phyloP scores from a whole-genome alignment of 805 yeast species.

The Candida coquimbonensis region DNA sequence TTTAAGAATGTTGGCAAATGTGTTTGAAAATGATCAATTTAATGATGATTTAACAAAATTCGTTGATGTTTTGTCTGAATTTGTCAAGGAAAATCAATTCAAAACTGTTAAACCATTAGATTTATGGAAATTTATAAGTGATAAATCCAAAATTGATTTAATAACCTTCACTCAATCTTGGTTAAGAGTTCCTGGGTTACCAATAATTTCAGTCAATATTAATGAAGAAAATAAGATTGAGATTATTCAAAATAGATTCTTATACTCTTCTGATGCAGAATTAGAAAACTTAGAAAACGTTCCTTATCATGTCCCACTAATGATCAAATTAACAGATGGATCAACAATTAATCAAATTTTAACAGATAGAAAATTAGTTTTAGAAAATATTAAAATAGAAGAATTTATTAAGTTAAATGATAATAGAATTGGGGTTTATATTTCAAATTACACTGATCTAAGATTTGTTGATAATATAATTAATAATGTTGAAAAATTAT shows the following conservation, averaged over 20 bases:
- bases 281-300: slow-evolving; percentile 41
- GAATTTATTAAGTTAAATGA: slow-evolving; percentile 37
- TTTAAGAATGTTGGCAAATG: slow-evolving; percentile 43
- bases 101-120: slow-evolving; percentile 42
- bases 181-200: slow-evolving; percentile 54
- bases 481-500: slow-evolving; percentile 15
- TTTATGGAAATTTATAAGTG: slow-evolving; percentile 41
- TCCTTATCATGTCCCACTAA: slow-evolving; percentile 58
- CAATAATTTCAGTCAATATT: slow-evolving; percentile 36
- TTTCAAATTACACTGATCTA: slow-evolving; percentile 37
- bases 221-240: slow-evolving; percentile 24
- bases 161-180: slow-evolving; percentile 50
- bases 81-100: slow-evolving; percentile 29
- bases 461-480: slow-evolving; percentile 23
- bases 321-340: slow-evolving; percentile 32
- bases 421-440: slow-evolving; percentile 39
- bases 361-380: slow-evolving; percentile 32
- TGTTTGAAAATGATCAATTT: slow-evolving; percentile 29
- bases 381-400: slow-evolving; percentile 16
- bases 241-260: slow-evolving; percentile 34
- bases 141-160: slow-evolving; percentile 35
- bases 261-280: slow-evolving; percentile 19
- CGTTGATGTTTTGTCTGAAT: slow-evolving; percentile 30
- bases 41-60: slow-evolving; percentile 27
- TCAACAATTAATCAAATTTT: slow-evolving; percentile 32